A percentile compares a stretch with the other conserved stretches of the same genome.
Conservation (phyloP, 2,329 filamentous ascomycete species). For the Thelonectria rubi region DNA sequence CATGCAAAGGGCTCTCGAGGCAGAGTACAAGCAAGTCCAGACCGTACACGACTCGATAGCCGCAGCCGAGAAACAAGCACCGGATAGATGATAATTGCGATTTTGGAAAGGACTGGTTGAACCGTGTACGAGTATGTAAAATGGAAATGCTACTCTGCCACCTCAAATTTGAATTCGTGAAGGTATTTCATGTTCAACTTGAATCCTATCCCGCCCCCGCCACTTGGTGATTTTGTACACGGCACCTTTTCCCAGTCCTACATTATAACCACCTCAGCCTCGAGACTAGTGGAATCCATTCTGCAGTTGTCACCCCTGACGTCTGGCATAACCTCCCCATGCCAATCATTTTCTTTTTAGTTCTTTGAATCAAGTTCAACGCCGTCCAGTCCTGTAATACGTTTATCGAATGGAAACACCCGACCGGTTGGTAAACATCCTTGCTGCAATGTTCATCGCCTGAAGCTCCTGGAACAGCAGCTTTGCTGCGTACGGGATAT, state of each 20-base stretch:
- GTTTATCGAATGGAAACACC: slow-evolving; percentile 74
- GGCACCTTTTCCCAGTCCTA: slow-evolving; percentile 18
- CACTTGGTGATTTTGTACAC: slow-evolving; percentile 35
- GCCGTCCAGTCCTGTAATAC: slow-evolving; percentile 1
- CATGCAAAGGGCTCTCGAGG: slow-evolving; percentile 84
- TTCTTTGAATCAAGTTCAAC: slow-evolving; percentile 13
- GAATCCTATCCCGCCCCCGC: slow-evolving; percentile 30
- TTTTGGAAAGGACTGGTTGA: not conserved
- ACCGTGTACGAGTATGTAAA: slow-evolving; percentile 6
- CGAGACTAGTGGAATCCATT: slow-evolving; percentile 15
- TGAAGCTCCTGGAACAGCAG: slow-evolving; percentile 97
- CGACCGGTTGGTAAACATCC: slow-evolving; percentile 92
- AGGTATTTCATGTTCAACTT: slow-evolving; percentile 35
- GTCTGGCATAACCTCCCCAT: slow-evolving; percentile 22
- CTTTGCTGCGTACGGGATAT: slow-evolving; percentile 98
- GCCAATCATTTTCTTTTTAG: slow-evolving; percentile 13
- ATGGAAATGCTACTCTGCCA: slow-evolving; percentile 24
- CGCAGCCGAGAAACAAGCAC: slow-evolving; percentile 35
- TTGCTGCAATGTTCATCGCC: slow-evolving; percentile 97
- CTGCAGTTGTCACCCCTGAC: slow-evolving; percentile 8
- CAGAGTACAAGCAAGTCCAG: slow-evolving; percentile 90
- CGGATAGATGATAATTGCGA: slow-evolving; percentile 37
- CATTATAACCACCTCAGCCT: slow-evolving; percentile 34
- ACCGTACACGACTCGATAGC: slow-evolving; percentile 65
- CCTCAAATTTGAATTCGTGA: slow-evolving; percentile 27